Conservation (phyloP, 352 stramenopile genomes). For the Phytopythium mirpurense region DNA sequence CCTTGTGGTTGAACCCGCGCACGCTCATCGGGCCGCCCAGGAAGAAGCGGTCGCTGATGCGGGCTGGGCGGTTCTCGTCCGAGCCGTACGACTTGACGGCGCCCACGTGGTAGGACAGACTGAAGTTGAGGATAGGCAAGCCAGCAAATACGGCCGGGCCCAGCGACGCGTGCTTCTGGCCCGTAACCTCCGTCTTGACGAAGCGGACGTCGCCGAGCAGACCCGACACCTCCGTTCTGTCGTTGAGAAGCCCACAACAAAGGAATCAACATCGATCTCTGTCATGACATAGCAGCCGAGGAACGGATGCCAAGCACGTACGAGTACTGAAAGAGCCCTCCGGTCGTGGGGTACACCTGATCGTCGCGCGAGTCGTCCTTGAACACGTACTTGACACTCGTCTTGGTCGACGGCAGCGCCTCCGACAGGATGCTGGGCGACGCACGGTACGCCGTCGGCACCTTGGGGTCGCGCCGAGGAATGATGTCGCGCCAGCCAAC, state of each 20-base stretch:
- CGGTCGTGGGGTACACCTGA: constrained; percentile 76
- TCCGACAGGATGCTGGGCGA: constrained; percentile 89
- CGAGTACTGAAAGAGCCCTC: constrained; percentile 88
- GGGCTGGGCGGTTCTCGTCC: constrained; percentile 68
- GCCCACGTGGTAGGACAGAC: constrained; percentile 69
- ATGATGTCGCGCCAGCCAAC: constrained; percentile 86
- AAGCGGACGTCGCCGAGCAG: constrained; percentile 88
- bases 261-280: not conserved
- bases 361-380: constrained; percentile 88
- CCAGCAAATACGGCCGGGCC: constrained; percentile 53
- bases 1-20: constrained; percentile 90
- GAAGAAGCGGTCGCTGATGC: constrained; percentile 91
- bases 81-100: constrained; percentile 76
- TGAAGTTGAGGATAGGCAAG: constrained; percentile 77
- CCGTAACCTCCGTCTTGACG: constrained; percentile 80
- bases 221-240: constrained; percentile 81
- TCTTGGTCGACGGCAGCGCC: constrained; percentile 88
- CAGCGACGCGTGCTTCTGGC: constrained; percentile 76
- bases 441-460: constrained; percentile 85
- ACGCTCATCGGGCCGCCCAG: constrained; percentile 86
- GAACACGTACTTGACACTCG: constrained; percentile 91
- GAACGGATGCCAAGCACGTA: constrained; percentile 16
- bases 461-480: constrained; percentile 74
- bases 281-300: not conserved
- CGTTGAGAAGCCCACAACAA: too few species aligned